Evolutionary conservation across 2,329 filamentous ascomycete species (phyloP).

Genomic region (Penicillium paneum): DNA sequence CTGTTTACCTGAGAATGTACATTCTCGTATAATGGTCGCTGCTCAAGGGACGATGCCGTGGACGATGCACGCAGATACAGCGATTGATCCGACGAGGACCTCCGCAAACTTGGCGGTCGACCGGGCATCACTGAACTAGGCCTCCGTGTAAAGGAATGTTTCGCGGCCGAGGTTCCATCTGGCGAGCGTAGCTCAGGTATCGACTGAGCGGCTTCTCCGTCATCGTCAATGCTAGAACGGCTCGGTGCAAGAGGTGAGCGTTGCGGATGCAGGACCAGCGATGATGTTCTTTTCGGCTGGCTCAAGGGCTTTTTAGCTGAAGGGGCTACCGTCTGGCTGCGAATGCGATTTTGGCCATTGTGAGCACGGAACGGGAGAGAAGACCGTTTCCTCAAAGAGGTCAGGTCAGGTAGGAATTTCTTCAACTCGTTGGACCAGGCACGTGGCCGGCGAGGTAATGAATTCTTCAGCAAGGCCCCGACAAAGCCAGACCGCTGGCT

Average conservation of each 20-base stretch:
- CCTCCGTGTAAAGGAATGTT: conserved; percentile 33
- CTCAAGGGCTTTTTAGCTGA: conserved; percentile 2
- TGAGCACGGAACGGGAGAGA: conserved; percentile 29
- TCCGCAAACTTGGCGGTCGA: conserved; percentile 46
- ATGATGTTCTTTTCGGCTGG: conserved; percentile 8
- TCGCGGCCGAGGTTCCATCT: conserved; percentile 27
- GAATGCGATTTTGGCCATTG: conserved; percentile 27
- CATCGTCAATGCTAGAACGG: conserved; percentile 16
- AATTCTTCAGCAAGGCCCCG: conserved; percentile 33
- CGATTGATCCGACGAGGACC: conserved; percentile 73
- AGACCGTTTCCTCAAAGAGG: conserved; percentile 30
- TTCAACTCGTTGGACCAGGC: conserved; percentile 40
- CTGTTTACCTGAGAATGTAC: conserved; percentile 84
- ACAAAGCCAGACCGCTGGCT: conserved; percentile 33
- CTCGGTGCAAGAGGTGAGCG: conserved; percentile 8
- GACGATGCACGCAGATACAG: conserved; percentile 70
- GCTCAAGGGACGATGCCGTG: conserved; percentile 75
- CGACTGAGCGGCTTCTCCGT: conserved; percentile 27
- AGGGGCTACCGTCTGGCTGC: conserved; percentile 26
- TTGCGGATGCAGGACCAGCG: conserved; percentile 17
- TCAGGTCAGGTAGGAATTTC: conserved; percentile 37
- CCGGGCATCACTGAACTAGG: conserved; percentile 26
- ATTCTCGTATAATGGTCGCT: conserved; percentile 76
- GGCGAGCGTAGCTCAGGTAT: conserved; percentile 34
- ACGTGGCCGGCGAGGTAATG: conserved; percentile 33